phyloP scores from a whole-genome alignment of 108 stramenopile genomes.

The Schizochytrium sp. region DNA sequence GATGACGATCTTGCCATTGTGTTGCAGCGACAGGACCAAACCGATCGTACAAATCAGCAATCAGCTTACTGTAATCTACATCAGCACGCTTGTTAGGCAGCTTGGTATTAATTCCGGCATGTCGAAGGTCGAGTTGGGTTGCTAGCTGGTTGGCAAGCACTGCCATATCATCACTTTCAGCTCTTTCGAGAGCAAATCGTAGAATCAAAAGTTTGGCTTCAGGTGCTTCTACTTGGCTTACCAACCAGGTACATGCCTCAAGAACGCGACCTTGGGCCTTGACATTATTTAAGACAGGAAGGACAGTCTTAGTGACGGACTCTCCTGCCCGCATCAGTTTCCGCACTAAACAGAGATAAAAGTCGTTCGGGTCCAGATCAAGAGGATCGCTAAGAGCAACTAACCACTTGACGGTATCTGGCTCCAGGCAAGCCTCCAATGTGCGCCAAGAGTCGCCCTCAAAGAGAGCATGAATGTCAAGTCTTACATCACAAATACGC shows the following conservation, averaged over 20 bases:
- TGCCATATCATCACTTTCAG: slow-evolving; percentile 19
- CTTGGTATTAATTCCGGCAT: neutral
- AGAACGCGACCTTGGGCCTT: neutral
- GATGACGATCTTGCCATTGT: slow-evolving; percentile 20
- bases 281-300: slow-evolving; percentile 11
- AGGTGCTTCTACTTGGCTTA: neutral
- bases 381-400: slow-evolving; percentile 9
- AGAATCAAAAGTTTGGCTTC: slow-evolving; percentile 26
- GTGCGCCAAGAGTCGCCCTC: neutral
- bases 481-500: slow-evolving; percentile 28
- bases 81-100: neutral
- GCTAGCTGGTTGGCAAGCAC: slow-evolving; percentile 32
- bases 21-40: slow-evolving; percentile 33
- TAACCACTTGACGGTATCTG: slow-evolving; percentile 55
- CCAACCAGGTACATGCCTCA: slow-evolving; percentile 56
- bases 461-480: slow-evolving; percentile 32
- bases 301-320: slow-evolving; percentile 14
- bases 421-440: neutral
- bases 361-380: slow-evolving; percentile 34
- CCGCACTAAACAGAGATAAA: slow-evolving; percentile 13
- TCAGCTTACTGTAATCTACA: neutral
- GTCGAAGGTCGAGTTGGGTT: neutral
- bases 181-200: neutral
- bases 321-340: slow-evolving; percentile 25
- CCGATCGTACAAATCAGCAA: slow-evolving; percentile 48